Evolutionary conservation across 2,329 filamentous ascomycete genomes (phyloP).

Genomic region (Exserohilum rostratum): DNA sequence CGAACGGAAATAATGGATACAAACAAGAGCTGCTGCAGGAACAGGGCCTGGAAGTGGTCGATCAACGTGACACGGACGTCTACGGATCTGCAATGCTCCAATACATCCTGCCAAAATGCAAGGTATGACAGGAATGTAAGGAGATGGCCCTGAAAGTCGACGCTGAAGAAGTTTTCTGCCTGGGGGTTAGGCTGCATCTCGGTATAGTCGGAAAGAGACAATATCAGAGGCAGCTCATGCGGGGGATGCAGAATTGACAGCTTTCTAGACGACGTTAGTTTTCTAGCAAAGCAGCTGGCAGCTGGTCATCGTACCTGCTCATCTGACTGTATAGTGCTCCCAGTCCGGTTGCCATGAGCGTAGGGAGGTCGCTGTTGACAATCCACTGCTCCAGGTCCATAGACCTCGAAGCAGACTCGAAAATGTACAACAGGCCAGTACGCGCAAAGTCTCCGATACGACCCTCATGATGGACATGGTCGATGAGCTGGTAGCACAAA

Average conservation of each 20-base stretch:
- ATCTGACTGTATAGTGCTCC: slow-evolving; percentile 77
- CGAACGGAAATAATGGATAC: slow-evolving; percentile 33
- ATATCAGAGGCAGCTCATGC: slow-evolving; percentile 77
- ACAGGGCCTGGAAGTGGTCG: slow-evolving; percentile 96
- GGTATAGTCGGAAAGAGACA: slow-evolving; percentile 87
- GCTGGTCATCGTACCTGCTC: slow-evolving; percentile 57
- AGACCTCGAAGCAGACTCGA: slow-evolving; percentile 87
- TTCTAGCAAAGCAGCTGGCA: neutral
- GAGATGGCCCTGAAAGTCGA: slow-evolving; percentile 82
- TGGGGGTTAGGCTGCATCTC: slow-evolving; percentile 69
- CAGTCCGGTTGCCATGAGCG: slow-evolving; percentile 93
- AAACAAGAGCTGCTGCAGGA: slow-evolving; percentile 89
- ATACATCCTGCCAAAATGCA: slow-evolving; percentile 96
- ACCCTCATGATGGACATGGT: slow-evolving; percentile 96
- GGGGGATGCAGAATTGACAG: slow-evolving; percentile 79
- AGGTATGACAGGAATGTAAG: slow-evolving; percentile 94
- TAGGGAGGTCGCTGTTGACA: slow-evolving; percentile 93
- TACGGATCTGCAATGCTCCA: slow-evolving; percentile 90
- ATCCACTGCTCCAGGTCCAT: slow-evolving; percentile 90
- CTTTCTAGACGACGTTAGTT: slow-evolving; percentile 60
- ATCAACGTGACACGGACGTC: slow-evolving; percentile 92
- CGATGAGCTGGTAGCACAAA: slow-evolving; percentile 91
- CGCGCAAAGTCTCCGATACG: slow-evolving; percentile 94
- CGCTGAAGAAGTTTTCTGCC: slow-evolving; percentile 74
- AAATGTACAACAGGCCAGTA: slow-evolving; percentile 92